A percentile compares a stretch with the other conserved stretches of the same genome.
Evolutionary conservation across 2,329 filamentous ascomycete species (phyloP).

Genomic region (Fusarium nygamai): DNA sequence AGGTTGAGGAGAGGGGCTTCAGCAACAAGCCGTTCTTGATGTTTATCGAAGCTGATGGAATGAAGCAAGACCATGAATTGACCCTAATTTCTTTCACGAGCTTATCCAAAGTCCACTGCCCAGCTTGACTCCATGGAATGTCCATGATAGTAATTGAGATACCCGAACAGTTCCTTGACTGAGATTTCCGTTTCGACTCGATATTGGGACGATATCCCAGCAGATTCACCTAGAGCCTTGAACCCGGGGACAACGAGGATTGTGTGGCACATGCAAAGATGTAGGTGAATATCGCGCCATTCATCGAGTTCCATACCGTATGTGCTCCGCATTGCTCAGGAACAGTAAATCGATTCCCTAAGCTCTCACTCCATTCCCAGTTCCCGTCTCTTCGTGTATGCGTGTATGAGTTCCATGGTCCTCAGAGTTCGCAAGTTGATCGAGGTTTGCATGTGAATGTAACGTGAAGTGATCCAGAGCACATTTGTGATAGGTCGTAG

Average conservation of each 20-base stretch:
- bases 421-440: neutral
- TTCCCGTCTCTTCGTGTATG: neutral
- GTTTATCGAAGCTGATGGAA: neutral
- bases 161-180: too few relatives aligned
- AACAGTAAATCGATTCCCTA: neutral
- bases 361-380: too few relatives aligned
- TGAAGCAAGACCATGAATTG: neutral
- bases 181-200: too few relatives aligned
- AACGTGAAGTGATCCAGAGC: neutral
- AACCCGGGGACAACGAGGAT: neutral
- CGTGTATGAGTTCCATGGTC: neutral
- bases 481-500: neutral
- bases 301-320: neutral
- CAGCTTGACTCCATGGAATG: neutral
- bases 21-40: neutral
- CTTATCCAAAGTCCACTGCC: accelerated
- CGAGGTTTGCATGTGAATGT: neutral
- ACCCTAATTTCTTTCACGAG: accelerated
- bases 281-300: neutral
- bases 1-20: neutral
- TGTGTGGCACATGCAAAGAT: neutral
- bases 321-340: neutral
- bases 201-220: neutral
- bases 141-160: neutral
- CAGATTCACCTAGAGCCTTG: neutral